Conservation (phyloP, 345 rosid species). For the Acer campestre region DNA sequence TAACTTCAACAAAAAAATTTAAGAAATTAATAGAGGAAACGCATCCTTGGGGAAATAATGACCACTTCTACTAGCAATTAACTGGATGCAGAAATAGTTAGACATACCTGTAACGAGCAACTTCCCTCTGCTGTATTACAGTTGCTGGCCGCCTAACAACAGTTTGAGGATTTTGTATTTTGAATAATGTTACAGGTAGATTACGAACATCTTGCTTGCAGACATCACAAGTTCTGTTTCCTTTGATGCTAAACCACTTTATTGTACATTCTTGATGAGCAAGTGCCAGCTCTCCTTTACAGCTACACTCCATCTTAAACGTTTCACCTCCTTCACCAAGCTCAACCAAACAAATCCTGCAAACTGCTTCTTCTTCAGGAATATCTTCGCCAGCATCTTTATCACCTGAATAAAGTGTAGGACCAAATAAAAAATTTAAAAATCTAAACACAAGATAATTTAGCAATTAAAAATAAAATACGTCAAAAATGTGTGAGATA, state of each 20-base stretch:
- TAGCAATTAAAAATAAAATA: not conserved
- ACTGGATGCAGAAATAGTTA: not conserved
- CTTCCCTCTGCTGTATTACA: conserved; percentile 34
- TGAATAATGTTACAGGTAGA: conserved; percentile 55
- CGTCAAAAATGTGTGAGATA: not conserved
- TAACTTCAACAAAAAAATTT: not conserved
- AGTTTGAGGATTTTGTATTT: conserved; percentile 39
- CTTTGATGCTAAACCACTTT: conserved; percentile 69
- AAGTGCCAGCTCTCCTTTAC: conserved; percentile 69
- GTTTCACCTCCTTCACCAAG: conserved; percentile 59
- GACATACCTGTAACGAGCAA: conserved; percentile 46
- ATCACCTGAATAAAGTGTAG: conserved; percentile 23
- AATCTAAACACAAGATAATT: not conserved
- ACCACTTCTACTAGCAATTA: not conserved
- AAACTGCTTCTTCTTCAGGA: conserved; percentile 67
- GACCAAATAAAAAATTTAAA: conserved; percentile 4
- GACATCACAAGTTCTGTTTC: conserved; percentile 59
- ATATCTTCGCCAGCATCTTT: conserved; percentile 52
- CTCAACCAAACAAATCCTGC: conserved; percentile 63
- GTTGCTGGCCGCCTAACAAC: conserved; percentile 32
- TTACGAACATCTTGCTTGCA: conserved; percentile 63
- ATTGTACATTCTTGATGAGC: conserved; percentile 65
- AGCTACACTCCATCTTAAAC: conserved; percentile 66
- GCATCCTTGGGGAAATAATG: not conserved
- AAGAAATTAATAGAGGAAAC: not conserved